Percentiles rank a stretch among this genome's conserved stretches.
phyloP scores from a whole-genome alignment of 2,329 filamentous ascomycete species.

The Sporothrix brasiliensis region DNA sequence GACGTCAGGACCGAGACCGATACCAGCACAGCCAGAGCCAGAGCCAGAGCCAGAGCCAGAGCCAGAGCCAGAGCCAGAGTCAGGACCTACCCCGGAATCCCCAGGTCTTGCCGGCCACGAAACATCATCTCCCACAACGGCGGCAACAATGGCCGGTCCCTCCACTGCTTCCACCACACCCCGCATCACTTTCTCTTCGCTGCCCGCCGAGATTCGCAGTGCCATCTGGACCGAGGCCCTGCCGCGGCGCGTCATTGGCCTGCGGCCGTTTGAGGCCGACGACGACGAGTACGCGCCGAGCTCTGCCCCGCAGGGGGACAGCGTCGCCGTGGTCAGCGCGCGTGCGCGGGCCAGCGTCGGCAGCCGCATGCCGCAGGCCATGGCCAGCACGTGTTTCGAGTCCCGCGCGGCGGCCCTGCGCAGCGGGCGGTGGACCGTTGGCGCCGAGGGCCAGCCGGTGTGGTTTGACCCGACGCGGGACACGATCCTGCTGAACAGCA shows the following conservation, averaged over 20 bases:
- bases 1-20: too few species aligned
- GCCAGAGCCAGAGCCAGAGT: background rate
- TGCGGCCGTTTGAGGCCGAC: conserved; percentile 1
- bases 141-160: too few species aligned
- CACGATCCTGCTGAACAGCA: conserved; percentile 30
- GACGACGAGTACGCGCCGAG: background rate
- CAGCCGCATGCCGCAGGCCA: conserved; percentile 19
- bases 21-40: too few species aligned
- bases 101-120: background rate
- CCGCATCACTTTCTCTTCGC: conserved; percentile 19
- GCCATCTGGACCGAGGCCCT: conserved; percentile 29
- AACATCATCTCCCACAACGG: background rate
- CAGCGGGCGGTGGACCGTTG: conserved; percentile 26
- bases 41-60: background rate
- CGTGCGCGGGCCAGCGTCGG: background rate
- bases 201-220: conserved; percentile 28
- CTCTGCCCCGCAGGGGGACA: too few species aligned
- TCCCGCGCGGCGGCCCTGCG: conserved; percentile 4
- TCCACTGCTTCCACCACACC: background rate
- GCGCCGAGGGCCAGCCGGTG: conserved; percentile 22
- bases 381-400: conserved; percentile 27
- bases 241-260: conserved; percentile 28
- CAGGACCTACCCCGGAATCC: background rate
- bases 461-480: conserved; percentile 31
- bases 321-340: background rate